Evolutionary conservation across 805 yeast species (phyloP), one percentile per base, ranked within the genome.

Genomic region (Wickerhamiella spandovensis): DNA sequence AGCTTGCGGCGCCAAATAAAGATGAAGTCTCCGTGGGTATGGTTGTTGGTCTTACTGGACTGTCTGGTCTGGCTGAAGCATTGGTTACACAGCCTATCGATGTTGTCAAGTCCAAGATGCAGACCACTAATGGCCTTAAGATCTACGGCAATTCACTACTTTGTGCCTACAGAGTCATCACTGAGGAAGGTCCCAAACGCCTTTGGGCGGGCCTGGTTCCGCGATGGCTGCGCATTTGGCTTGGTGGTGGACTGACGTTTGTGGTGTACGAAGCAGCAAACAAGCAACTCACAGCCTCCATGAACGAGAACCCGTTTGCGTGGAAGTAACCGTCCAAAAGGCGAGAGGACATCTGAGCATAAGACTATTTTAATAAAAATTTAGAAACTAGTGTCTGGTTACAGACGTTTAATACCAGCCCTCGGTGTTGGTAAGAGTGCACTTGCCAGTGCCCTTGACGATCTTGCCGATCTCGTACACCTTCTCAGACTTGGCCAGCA

Each of bases 31-130:
- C 58, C 5, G 42, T 56, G 28, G 54, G 52, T 23, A 62, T 63
- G 51, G 54, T 61, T 8, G 50, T 67, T 17, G 57, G 54, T 20
- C 56, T 79, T 9, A 87, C 92, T 5, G 67, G 81, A 10, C 70
- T 77, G 1, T 78, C 94, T 2, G 79, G 92, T 0, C 66, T 75
- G 3, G 82, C 87, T 0, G 94, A 85, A 25, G 84, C 86, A 21
- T 78, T 76, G 0, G 69, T 76, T 0, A 89, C 95, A 0, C 97
- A 87, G 67, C 97, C 97, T 0, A 69, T 89, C 25, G 97, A 89
- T 67, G 85, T 86, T 2, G 67, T 89, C 46, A 89, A 89, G 68
- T 78, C 96, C 2, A 76, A 95, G 61, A 77, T 88, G 77, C 96
- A 88, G 66, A 77, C 87, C n/a, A 57, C 64, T 12, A 62, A 66